These are phyloP conservation scores for Misopates orontium DNA, from an alignment of 257 asterid species.

Conservation along the genomic window DNA sequence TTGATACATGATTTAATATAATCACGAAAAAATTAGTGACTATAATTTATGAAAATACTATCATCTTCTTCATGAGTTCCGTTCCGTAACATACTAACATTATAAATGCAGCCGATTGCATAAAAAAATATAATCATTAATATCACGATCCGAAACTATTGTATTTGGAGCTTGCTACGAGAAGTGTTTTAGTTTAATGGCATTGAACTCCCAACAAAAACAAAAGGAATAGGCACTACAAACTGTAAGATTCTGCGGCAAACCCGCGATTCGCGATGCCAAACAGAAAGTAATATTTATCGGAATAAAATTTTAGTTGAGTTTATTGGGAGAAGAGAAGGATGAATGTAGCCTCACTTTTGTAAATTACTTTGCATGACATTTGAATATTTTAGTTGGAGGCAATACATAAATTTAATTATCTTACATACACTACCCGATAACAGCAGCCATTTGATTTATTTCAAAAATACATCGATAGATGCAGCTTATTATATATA, in stretches of 20 bases:
- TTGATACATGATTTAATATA: too few species aligned
- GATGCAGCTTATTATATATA: not conserved
- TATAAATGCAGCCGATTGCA: too few species aligned
- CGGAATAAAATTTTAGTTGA: not conserved
- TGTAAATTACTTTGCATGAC: not conserved
- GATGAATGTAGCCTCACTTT: constrained; percentile 41
- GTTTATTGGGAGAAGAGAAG: constrained; percentile 34
- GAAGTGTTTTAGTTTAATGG: not conserved
- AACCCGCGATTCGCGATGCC: constrained; percentile 42
- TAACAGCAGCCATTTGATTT: not conserved
- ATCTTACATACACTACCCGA: not conserved
- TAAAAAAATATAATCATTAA: too few species aligned
- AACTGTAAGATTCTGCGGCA: constrained; percentile 38
- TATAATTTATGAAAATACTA: too few species aligned
- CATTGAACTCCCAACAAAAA: not conserved
- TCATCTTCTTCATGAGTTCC: too few species aligned
- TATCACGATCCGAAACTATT: too few species aligned
- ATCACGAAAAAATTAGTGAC: too few species aligned
- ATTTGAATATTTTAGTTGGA: constrained; percentile 16
- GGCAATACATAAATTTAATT: not conserved
- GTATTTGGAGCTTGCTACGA: too few species aligned
- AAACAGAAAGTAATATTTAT: constrained; percentile 23
- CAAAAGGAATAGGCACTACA: constrained; percentile 13
- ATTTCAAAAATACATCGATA: constrained; percentile 13
- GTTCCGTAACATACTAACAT: too few species aligned